Conservation (phyloP, 805 yeast genomes). For the Metschnikowia kofuensis region DNA sequence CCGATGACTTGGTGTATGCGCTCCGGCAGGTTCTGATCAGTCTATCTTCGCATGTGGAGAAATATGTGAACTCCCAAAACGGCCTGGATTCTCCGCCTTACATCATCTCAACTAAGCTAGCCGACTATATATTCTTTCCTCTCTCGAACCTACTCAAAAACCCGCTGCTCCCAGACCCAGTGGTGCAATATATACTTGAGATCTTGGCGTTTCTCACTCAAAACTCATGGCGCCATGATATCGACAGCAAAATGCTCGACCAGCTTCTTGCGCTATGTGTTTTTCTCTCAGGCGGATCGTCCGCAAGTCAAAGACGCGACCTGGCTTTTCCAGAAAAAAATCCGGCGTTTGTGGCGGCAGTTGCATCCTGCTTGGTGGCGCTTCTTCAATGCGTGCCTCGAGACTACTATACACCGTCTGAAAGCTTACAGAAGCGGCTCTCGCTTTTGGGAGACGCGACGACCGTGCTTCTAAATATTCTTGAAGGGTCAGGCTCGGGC, state of each 20-base stretch:
- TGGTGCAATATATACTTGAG: conserved; percentile 23
- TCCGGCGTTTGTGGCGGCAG: conserved; percentile 18
- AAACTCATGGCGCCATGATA: conserved; percentile 29
- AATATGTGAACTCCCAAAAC: neutral
- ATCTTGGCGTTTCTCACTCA: conserved; percentile 28
- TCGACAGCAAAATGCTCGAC: conserved; percentile 26
- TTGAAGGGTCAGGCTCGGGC: conserved; percentile 8
- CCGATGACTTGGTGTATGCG: neutral
- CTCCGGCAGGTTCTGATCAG: conserved; percentile 10
- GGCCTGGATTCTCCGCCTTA: conserved; percentile 14
- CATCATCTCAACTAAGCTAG: conserved; percentile 28
- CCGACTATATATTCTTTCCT: conserved; percentile 43
- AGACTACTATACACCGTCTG: conserved; percentile 15
- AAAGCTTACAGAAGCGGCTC: conserved; percentile 19
- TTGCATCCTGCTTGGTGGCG: conserved; percentile 16
- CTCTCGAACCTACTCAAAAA: conserved; percentile 32
- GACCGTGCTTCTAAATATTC: conserved; percentile 22
- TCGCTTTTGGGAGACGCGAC: conserved; percentile 30
- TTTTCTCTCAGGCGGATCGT: conserved; percentile 21
- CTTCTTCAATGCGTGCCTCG: conserved; percentile 19
- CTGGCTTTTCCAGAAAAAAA: conserved; percentile 8
- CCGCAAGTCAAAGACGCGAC: neutral
- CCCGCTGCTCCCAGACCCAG: conserved; percentile 20
- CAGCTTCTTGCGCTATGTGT: conserved; percentile 35
- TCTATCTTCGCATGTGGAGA: conserved; percentile 2